Evolutionary conservation across 768 basidiomycete species (phyloP).

Genomic region (Lactarius akahatsu): DNA sequence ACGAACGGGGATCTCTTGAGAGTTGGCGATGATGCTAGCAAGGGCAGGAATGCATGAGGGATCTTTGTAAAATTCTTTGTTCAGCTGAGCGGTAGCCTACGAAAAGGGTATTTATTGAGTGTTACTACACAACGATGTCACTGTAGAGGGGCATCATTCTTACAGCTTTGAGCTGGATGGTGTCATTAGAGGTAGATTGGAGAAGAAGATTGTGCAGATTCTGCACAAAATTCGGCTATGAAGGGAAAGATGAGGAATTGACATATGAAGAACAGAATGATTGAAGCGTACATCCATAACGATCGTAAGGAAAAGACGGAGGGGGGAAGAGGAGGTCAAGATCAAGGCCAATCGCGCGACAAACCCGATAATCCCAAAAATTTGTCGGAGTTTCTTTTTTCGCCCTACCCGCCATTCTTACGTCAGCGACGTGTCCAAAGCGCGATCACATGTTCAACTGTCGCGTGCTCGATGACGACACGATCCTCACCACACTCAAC

Average conservation of each 20-base stretch:
- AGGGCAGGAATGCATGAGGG: constrained; percentile 89
- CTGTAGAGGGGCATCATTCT: constrained; percentile 35
- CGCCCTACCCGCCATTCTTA: background rate
- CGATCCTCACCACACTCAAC: too few relatives aligned
- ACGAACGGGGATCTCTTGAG: constrained; percentile 81
- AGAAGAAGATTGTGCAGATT: constrained; percentile 81
- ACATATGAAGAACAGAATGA: background rate
- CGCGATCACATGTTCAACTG: background rate
- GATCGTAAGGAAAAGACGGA: constrained; percentile 22
- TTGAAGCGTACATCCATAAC: constrained; percentile 51
- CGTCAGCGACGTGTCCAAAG: background rate
- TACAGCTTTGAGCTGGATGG: constrained; percentile 84
- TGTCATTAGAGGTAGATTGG: constrained; percentile 87
- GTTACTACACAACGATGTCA: constrained; percentile 21
- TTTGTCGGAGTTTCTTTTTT: constrained; percentile 58
- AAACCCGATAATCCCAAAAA: constrained; percentile 42
- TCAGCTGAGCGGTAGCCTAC: constrained; percentile 88
- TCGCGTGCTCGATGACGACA: background rate
- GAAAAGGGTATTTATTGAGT: background rate
- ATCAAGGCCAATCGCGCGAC: constrained; percentile 22
- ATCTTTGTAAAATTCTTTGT: constrained; percentile 91
- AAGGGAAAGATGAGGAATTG: constrained; percentile 8
- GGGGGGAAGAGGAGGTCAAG: constrained; percentile 25
- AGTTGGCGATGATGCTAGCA: constrained; percentile 79
- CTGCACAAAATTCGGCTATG: constrained; percentile 71